Evolutionary conservation across 495 filamentous ascomycete species (phyloP), one percentile per base, ranked within the genome.

Genomic region (Aspergillus haitiensis): DNA sequence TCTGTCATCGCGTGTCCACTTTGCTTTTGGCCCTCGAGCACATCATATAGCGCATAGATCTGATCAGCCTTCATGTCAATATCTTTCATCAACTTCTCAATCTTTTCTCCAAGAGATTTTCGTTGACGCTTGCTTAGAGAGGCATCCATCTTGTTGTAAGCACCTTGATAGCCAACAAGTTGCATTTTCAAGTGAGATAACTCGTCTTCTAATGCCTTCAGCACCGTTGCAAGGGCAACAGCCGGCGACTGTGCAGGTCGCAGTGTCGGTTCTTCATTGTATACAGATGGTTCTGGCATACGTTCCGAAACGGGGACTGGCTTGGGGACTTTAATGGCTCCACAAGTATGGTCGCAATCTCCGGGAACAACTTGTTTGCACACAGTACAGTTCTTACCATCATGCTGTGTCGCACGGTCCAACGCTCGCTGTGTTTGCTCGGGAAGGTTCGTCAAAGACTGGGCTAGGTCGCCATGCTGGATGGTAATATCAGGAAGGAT

Each of bases 31-130:
- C 88, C 91, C 69, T 96, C 93, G 8, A 96, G 81, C 7, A 96
- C 92, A 67, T 98, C 93, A 60, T 95, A 92, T 7, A 97, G 78
- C 7, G 84, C 81, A 69, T 97, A 97, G 44, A 97, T 87, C 68
- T 95, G 90, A 58, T 92, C 89, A n/a, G 86, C 84, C 71, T 93
- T 93, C 59, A 80, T 77, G 67, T 94, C 90, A 44, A 93, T 85
- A 54, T 83, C 81, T 51, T 77, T 77, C 37, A 88, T 69, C 31
- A 93, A 60, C 56, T 78, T 77, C 63, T 87, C 82, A 40, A 95
- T 88, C 63, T 86, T 84, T 31, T 70, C 77, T 58, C 84, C 77
- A 35, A 93, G 61, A 9, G 78, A 73, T 65, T 87, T 87, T 52
- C 93, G 83, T 65, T 86, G 82, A 40, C 85, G 82, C 67, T 86